phyloP scores from a whole-genome alignment of 2,329 filamentous ascomycete genomes.

The Leptographium radiaticola region DNA sequence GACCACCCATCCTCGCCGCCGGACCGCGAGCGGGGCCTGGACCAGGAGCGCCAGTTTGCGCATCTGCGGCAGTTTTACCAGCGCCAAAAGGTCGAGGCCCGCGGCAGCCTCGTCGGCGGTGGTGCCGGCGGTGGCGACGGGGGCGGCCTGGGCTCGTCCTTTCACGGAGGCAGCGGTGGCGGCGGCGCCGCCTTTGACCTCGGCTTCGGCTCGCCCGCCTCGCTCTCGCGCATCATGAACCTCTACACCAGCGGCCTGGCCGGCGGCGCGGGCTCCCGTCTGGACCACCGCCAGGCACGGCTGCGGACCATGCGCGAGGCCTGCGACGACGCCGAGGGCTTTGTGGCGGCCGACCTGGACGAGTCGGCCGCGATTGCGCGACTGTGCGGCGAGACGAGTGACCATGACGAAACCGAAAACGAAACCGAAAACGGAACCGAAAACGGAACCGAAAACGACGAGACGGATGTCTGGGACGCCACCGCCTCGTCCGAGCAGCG shows the following conservation, averaged over 20 bases:
- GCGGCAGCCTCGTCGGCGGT: conserved; percentile 26
- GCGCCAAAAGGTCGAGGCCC: conserved; percentile 57
- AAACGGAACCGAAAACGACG: background rate
- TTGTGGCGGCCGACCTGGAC: conserved; percentile 48
- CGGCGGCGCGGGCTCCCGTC: conserved; percentile 29
- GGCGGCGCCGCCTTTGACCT: conserved; percentile 21
- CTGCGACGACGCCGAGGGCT: conserved; percentile 54
- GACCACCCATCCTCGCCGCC: background rate
- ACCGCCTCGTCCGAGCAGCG: conserved; percentile 40
- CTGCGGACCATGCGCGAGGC: conserved; percentile 72
- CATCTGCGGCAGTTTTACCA: conserved; percentile 73
- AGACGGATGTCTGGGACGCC: conserved; percentile 37
- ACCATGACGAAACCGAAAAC: background rate
- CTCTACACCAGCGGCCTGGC: conserved; percentile 48
- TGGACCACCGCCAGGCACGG: conserved; percentile 54
- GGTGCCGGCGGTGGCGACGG: too few species aligned
- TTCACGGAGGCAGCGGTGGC: too few species aligned
- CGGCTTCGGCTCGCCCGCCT: conserved; percentile 63
- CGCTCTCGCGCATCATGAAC: conserved; percentile 80
- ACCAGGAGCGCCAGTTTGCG: conserved; percentile 58
- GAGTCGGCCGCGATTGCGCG: conserved; percentile 48
- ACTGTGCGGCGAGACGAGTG: conserved; percentile 25
- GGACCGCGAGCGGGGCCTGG: conserved; percentile 30
- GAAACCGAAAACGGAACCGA: background rate
- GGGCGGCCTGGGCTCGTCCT: too few species aligned